These are phyloP conservation scores for Solanum stenotomum DNA, from an alignment of 257 asterid species.

Conservation along the genomic window DNA sequence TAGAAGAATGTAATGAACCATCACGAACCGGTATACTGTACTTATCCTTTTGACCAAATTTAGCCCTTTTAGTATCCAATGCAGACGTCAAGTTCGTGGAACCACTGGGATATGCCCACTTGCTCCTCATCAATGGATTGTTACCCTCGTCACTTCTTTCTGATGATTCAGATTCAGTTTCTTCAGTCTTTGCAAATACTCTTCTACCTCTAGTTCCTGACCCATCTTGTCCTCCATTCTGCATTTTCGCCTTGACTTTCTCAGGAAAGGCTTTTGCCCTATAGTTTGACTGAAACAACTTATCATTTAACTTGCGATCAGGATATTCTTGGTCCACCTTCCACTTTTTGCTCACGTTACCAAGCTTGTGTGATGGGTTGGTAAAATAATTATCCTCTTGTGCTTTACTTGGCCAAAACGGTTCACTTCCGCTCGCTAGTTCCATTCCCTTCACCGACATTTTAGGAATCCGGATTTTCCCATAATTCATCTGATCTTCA, in stretches of 20 bases:
- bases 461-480: conserved; percentile 54
- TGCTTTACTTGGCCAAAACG: conserved; percentile 35
- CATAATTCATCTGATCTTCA: conserved; percentile 54
- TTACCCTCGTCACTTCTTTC: conserved; percentile 64
- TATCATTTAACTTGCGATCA: conserved; percentile 42
- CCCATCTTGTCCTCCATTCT: conserved; percentile 43
- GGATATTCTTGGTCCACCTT: conserved; percentile 39
- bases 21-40: conserved; percentile 35
- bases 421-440: conserved; percentile 39
- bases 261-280: conserved; percentile 38
- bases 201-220: conserved; percentile 32
- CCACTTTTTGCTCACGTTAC: conserved; percentile 55
- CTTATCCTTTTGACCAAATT: conserved; percentile 44
- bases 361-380: conserved; percentile 34
- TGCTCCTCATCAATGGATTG: conserved; percentile 93
- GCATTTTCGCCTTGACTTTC: conserved; percentile 31
- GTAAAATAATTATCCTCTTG: conserved; percentile 42
- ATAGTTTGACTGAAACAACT: conserved; percentile 36
- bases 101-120: conserved; percentile 83
- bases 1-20: conserved; percentile 35
- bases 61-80: conserved; percentile 29
- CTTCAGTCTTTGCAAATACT: conserved; percentile 46
- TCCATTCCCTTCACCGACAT: conserved; percentile 46
- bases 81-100: conserved; percentile 44
- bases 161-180: conserved; percentile 94